These are phyloP conservation scores for Beta lomatogona DNA, from an alignment of 179 eudicot genomes.

Conservation along the genomic window DNA sequence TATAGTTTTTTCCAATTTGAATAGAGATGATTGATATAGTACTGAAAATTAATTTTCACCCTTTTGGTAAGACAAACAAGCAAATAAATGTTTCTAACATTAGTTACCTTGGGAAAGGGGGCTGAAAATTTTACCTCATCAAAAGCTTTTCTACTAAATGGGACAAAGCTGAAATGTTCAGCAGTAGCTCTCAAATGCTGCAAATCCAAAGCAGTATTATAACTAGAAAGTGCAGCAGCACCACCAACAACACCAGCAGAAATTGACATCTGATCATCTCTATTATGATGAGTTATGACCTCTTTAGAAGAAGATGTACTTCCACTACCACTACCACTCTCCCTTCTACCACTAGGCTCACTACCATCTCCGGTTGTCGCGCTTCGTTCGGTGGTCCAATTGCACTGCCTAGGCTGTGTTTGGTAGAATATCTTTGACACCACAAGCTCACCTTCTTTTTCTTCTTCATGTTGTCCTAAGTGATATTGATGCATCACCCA, in stretches of 20 bases:
- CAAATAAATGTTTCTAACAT: background rate
- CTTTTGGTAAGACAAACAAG: background rate
- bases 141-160: slow-evolving; percentile 55
- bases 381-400: slow-evolving; percentile 44
- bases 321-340: slow-evolving; percentile 45
- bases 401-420: slow-evolving; percentile 88
- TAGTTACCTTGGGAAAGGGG: background rate
- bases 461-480: slow-evolving; percentile 83
- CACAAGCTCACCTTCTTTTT: slow-evolving; percentile 87
- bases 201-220: slow-evolving; percentile 51
- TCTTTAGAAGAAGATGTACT: slow-evolving; percentile 60
- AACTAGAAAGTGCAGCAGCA: slow-evolving; percentile 35
- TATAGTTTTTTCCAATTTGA: too few relatives aligned
- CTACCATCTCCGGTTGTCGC: slow-evolving; percentile 30
- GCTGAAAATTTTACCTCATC: slow-evolving; percentile 56
- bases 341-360: slow-evolving; percentile 40
- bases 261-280: slow-evolving; percentile 35
- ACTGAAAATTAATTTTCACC: background rate
- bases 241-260: slow-evolving; percentile 31
- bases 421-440: slow-evolving; percentile 97
- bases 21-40: background rate
- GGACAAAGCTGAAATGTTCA: slow-evolving; percentile 58
- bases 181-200: slow-evolving; percentile 55
- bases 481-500: slow-evolving; percentile 99
- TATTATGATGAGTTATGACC: slow-evolving; percentile 29